phyloP scores from a whole-genome alignment of 2,329 filamentous ascomycete genomes.

The Botrytis sinoallii region DNA sequence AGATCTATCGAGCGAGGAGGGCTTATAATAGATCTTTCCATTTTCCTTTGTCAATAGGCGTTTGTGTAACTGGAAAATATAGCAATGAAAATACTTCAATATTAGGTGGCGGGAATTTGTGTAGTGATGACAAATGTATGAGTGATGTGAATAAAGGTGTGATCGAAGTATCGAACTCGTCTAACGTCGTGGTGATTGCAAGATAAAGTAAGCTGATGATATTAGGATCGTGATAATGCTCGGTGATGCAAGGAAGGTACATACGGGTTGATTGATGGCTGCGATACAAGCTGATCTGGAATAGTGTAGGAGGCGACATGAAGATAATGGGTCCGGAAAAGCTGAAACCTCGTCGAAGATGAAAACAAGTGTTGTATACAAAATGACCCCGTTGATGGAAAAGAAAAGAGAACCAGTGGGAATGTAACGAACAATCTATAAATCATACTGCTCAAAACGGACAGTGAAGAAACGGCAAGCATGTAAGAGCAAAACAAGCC shows the following conservation, averaged over 20 bases:
- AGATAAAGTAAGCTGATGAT: not conserved
- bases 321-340: not conserved
- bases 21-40: not conserved
- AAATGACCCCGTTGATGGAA: not conserved
- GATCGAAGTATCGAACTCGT: not conserved
- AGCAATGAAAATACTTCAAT: not conserved
- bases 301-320: not conserved
- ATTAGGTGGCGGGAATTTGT: not conserved
- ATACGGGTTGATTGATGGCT: conserved; percentile 26
- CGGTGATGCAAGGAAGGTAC: too few species aligned
- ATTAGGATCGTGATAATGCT: not conserved
- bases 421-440: too few species aligned
- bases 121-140: not conserved
- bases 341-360: not conserved
- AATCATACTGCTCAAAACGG: not conserved
- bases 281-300: not conserved
- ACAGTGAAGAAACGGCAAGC: not conserved
- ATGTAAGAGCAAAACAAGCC: not conserved
- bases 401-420: not conserved
- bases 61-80: not conserved
- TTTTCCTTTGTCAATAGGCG: not conserved
- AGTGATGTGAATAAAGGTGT: not conserved
- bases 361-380: not conserved
- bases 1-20: not conserved
- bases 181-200: not conserved